Percentiles rank a stretch among this genome's conserved stretches.
These are phyloP conservation scores for Abortiporus biennis DNA, from an alignment of 1,284 basidiomycete genomes.

Conservation along the genomic window DNA sequence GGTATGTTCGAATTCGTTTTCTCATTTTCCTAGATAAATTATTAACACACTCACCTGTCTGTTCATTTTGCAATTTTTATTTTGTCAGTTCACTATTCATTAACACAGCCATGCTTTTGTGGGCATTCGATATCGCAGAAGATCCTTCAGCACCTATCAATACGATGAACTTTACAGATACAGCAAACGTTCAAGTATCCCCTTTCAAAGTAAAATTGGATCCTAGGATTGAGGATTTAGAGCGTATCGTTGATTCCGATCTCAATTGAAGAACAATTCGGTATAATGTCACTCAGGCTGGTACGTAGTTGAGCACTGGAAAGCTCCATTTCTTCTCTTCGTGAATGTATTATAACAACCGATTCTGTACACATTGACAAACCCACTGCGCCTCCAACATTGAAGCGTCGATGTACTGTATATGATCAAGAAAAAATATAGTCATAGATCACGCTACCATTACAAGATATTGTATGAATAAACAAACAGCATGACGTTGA, in stretches of 20 bases:
- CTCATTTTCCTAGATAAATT: neutral
- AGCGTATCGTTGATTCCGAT: neutral
- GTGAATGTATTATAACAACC: too few species aligned
- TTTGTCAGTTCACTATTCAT: slow-evolving; percentile 46
- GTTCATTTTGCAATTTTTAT: neutral
- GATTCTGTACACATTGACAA: too few species aligned
- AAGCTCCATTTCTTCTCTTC: too few species aligned
- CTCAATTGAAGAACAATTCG: too few species aligned
- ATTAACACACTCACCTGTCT: neutral
- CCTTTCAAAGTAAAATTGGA: slow-evolving; percentile 47
- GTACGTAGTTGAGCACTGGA: too few species aligned
- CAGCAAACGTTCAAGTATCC: slow-evolving; percentile 48
- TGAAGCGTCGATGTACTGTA: too few species aligned
- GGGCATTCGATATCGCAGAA: slow-evolving; percentile 47
- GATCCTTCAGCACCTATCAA: slow-evolving; percentile 49
- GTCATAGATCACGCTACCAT: too few species aligned
- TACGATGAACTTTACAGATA: slow-evolving; percentile 48
- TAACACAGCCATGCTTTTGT: slow-evolving; percentile 51
- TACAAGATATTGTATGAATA: too few species aligned
- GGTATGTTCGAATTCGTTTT: slow-evolving; percentile 22
- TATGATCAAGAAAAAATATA: too few species aligned
- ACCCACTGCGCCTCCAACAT: too few species aligned
- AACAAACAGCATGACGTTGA: too few species aligned
- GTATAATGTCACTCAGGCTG: too few species aligned
- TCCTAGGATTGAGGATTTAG: slow-evolving; percentile 12